These are phyloP conservation scores for Pestalotiopsis sp. DNA, from an alignment of 2,329 filamentous ascomycete genomes.

Conservation along the genomic window DNA sequence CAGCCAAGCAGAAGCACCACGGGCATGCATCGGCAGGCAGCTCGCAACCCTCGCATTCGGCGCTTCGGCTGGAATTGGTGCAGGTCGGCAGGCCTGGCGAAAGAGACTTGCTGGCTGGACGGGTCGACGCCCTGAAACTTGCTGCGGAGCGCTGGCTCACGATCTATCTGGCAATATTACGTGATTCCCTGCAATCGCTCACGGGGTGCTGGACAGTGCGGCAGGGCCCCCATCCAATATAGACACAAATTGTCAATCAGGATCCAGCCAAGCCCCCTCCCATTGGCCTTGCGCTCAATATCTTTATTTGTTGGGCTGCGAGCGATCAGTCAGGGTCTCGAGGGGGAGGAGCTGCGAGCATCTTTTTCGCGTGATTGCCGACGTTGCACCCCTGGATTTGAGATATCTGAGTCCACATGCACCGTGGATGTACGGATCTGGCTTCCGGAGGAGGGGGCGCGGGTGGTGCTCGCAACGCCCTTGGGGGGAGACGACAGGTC, in stretches of 20 bases:
- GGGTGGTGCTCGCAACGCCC: neutral
- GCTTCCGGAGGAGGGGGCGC: slow-evolving; percentile 3
- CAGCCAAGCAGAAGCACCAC: no score
- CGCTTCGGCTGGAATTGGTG: neutral
- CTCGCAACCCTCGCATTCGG: neutral
- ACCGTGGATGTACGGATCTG: slow-evolving; percentile 3
- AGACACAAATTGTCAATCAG: neutral
- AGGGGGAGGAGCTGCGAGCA: neutral
- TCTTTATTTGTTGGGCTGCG: neutral
- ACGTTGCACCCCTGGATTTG: neutral
- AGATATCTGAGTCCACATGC: neutral
- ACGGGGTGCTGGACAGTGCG: neutral
- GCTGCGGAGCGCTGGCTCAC: neutral
- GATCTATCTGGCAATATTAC: slow-evolving; percentile 7
- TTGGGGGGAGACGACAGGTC: neutral
- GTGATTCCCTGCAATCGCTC: slow-evolving; percentile 6
- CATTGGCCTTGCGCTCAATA: no score
- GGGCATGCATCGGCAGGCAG: neutral
- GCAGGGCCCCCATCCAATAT: neutral
- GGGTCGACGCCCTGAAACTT: neutral
- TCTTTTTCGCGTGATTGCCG: neutral
- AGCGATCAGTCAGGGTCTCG: neutral
- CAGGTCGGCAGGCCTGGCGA: neutral
- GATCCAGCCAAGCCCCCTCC: neutral
- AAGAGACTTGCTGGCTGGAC: neutral